Conservation (phyloP, 2,329 filamentous ascomycete species). For the Epichloe brachyelytri region DNA sequence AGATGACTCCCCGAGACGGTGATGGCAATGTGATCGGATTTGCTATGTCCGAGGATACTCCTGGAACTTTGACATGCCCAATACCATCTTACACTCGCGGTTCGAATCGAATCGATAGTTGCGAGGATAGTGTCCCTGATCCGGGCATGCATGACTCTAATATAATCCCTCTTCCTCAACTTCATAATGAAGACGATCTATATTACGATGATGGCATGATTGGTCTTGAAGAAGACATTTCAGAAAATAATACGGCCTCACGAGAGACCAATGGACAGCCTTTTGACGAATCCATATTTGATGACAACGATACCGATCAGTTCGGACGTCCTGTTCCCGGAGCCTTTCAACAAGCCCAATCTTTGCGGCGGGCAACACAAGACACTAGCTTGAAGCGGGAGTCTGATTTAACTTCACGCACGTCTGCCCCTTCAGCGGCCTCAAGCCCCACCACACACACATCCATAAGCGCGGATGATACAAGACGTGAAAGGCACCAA, state of each 20-base stretch:
- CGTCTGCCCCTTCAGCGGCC: slow-evolving; percentile 30
- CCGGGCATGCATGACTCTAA: slow-evolving; percentile 29
- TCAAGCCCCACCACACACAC: slow-evolving; percentile 40
- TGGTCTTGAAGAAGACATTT: slow-evolving; percentile 32
- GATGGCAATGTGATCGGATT: slow-evolving; percentile 44
- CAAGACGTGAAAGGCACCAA: neutral
- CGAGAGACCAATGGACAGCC: slow-evolving; percentile 36
- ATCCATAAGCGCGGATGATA: slow-evolving; percentile 27
- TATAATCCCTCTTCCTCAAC: slow-evolving; percentile 5
- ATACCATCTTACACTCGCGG: slow-evolving; percentile 1
- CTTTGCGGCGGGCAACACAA: slow-evolving; percentile 25
- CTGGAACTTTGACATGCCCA: slow-evolving; percentile 9
- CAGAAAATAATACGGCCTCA: slow-evolving; percentile 28
- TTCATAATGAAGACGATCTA: slow-evolving; percentile 43
- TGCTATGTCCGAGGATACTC: slow-evolving; percentile 37
- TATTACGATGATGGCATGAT: slow-evolving; percentile 57
- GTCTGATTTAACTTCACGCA: slow-evolving; percentile 32
- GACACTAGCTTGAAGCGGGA: slow-evolving; percentile 24
- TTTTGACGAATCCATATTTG: slow-evolving; percentile 65
- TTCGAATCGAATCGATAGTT: neutral
- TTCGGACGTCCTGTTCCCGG: slow-evolving; percentile 48
- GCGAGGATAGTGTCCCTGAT: slow-evolving; percentile 18
- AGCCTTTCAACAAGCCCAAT: slow-evolving; percentile 41
- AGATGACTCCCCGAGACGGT: slow-evolving; percentile 41
- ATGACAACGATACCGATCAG: slow-evolving; percentile 50